Conservation (phyloP, 805 yeast species). For the Candida odintsovae region DNA sequence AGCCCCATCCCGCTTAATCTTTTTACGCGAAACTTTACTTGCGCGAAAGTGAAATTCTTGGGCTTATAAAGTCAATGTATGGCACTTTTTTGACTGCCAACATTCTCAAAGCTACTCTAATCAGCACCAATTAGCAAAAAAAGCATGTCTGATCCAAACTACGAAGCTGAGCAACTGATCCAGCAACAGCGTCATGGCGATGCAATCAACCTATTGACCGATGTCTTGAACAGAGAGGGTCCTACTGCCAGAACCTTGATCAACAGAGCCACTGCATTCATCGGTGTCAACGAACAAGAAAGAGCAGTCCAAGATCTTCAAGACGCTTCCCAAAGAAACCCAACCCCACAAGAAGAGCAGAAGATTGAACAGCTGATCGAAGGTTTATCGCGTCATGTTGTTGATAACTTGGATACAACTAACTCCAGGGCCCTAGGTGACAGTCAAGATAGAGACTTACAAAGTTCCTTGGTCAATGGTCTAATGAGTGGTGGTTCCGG, state of each 20-base stretch:
- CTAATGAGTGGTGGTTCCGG: constrained; percentile 15
- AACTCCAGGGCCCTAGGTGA: constrained; percentile 17
- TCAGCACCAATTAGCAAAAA: background rate
- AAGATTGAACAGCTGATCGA: constrained; percentile 20
- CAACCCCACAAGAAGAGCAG: constrained; percentile 11
- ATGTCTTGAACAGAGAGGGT: constrained; percentile 5
- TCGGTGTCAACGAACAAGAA: constrained; percentile 13
- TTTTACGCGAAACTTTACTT: too few relatives aligned
- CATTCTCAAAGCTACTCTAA: background rate
- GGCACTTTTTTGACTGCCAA: background rate
- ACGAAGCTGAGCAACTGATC: constrained; percentile 11
- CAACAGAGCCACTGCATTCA: constrained; percentile 17
- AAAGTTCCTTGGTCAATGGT: constrained; percentile 16
- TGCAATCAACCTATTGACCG: constrained; percentile 2
- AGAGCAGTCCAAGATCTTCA: constrained; percentile 19
- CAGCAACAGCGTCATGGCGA: background rate
- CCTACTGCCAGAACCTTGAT: constrained; percentile 16
- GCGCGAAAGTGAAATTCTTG: background rate
- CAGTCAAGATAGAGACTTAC: constrained; percentile 14
- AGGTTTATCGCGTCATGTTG: constrained; percentile 17
- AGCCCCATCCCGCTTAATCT: too few relatives aligned
- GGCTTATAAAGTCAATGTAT: background rate
- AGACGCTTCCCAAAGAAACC: constrained; percentile 18
- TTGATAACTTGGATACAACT: constrained; percentile 14
- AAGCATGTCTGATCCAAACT: constrained; percentile 8